Conservation (phyloP, 2,329 filamentous ascomycete species). For the Xylogone sp. region DNA sequence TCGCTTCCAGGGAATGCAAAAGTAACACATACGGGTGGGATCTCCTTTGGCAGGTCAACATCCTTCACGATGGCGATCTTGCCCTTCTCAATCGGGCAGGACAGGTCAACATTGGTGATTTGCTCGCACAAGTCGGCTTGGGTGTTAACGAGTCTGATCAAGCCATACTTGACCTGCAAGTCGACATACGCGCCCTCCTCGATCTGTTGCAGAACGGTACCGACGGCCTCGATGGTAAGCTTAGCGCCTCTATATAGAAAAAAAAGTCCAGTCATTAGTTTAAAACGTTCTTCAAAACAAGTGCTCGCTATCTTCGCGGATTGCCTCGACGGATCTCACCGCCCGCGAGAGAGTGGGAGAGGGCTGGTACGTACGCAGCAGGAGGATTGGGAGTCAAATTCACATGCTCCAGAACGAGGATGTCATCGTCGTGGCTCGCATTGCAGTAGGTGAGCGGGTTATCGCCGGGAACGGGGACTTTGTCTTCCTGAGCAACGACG, state of each 20-base stretch:
- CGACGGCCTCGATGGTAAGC: slow-evolving; percentile 75
- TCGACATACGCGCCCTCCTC: slow-evolving; percentile 76
- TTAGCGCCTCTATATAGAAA: slow-evolving; percentile 60
- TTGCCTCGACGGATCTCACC: too few relatives aligned
- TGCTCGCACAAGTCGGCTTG: slow-evolving; percentile 85
- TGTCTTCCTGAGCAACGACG: slow-evolving; percentile 43
- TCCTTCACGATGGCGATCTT: slow-evolving; percentile 70
- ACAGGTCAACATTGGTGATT: slow-evolving; percentile 79
- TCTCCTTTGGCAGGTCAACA: slow-evolving; percentile 79
- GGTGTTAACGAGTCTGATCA: slow-evolving; percentile 83
- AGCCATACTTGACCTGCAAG: slow-evolving; percentile 86
- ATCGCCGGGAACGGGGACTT: slow-evolving; percentile 54
- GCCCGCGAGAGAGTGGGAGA: slow-evolving; percentile 1
- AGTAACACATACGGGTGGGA: slow-evolving; percentile 77
- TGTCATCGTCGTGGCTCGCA: slow-evolving; percentile 61
- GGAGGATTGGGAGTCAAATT: slow-evolving; percentile 86
- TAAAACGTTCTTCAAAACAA: too few relatives aligned
- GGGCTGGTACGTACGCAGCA: slow-evolving; percentile 59
- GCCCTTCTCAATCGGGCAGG: slow-evolving; percentile 85
- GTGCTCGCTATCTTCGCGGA: too few relatives aligned
- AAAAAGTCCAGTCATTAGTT: too few relatives aligned
- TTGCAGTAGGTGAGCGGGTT: slow-evolving; percentile 80
- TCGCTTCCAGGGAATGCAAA: background rate
- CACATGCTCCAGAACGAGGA: slow-evolving; percentile 73
- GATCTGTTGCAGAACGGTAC: slow-evolving; percentile 69